These are phyloP conservation scores for Bipolaris sorokiniana DNA, from an alignment of 2,329 filamentous ascomycete genomes.

Conservation along the genomic window DNA sequence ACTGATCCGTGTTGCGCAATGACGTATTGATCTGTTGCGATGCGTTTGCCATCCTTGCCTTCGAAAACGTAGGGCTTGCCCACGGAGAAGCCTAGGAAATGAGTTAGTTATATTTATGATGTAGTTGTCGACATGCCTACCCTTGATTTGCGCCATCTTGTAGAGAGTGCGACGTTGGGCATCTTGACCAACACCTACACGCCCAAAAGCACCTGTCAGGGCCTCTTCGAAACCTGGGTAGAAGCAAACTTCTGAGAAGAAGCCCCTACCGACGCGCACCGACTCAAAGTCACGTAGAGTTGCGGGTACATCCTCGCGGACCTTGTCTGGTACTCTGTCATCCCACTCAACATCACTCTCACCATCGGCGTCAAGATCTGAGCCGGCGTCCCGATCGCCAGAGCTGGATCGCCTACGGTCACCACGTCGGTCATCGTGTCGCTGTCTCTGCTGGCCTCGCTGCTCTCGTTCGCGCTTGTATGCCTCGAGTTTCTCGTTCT, in stretches of 20 bases:
- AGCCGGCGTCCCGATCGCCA: constrained; percentile 49
- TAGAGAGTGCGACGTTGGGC: constrained; percentile 78
- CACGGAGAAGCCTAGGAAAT: constrained; percentile 69
- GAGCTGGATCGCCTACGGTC: constrained; percentile 54
- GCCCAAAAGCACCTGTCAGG: constrained; percentile 82
- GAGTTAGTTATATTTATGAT: constrained; percentile 29
- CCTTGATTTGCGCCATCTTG: constrained; percentile 86
- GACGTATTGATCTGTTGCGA: constrained; percentile 86
- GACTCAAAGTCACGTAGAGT: constrained; percentile 83
- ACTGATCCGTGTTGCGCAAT: constrained; percentile 81
- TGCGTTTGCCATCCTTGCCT: constrained; percentile 72
- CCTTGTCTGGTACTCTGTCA: constrained; percentile 58
- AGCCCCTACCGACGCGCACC: constrained; percentile 79
- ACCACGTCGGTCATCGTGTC: constrained; percentile 56
- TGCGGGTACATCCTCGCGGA: constrained; percentile 71
- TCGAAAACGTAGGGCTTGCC: constrained; percentile 85
- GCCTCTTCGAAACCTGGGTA: constrained; percentile 86
- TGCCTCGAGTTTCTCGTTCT: constrained; percentile 76
- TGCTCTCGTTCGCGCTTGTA: constrained; percentile 63
- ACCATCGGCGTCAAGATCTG: constrained; percentile 68
- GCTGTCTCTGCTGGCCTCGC: constrained; percentile 63
- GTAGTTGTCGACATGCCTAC: constrained; percentile 54
- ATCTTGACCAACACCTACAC: constrained; percentile 82
- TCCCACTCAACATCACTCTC: constrained; percentile 82
- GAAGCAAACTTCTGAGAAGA: constrained; percentile 91